Conservation (phyloP, 2,329 filamentous ascomycete genomes). For the Pseudopyricularia javanii region DNA sequence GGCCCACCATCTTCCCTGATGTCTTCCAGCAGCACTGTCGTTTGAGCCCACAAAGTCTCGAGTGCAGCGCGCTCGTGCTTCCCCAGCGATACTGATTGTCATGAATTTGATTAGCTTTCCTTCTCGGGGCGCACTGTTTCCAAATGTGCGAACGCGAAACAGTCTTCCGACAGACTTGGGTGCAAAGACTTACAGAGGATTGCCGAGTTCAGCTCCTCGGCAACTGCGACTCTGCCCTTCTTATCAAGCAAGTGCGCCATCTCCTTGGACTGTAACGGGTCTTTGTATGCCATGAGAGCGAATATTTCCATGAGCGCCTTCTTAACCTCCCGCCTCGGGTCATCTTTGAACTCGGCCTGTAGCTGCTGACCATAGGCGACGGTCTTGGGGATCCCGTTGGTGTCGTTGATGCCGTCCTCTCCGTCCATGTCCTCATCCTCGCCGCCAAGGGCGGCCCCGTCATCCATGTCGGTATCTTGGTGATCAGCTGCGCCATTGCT, state of each 20-base stretch:
- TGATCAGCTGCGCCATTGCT: slow-evolving; percentile 15
- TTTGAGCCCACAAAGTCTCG: slow-evolving; percentile 77
- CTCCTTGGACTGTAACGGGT: slow-evolving; percentile 62
- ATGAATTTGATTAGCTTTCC: slow-evolving; percentile 6
- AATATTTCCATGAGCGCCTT: slow-evolving; percentile 75
- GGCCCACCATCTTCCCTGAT: slow-evolving; percentile 67
- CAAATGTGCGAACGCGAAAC: neutral
- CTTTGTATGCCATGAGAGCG: slow-evolving; percentile 73
- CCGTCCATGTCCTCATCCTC: slow-evolving; percentile 42
- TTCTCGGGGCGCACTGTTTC: neutral
- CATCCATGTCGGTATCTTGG: slow-evolving; percentile 45
- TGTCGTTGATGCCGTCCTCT: slow-evolving; percentile 24
- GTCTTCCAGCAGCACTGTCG: slow-evolving; percentile 72
- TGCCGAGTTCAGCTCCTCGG: slow-evolving; percentile 87
- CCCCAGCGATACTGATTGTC: slow-evolving; percentile 62
- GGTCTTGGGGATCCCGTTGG: slow-evolving; percentile 5
- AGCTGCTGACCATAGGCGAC: slow-evolving; percentile 71
- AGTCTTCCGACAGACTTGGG: neutral
- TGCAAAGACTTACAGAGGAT: slow-evolving; percentile 59
- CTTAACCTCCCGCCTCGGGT: slow-evolving; percentile 56
- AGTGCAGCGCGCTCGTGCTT: slow-evolving; percentile 80
- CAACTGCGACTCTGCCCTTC: slow-evolving; percentile 63
- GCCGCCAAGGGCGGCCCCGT: slow-evolving; percentile 3
- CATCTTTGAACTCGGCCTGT: slow-evolving; percentile 62
- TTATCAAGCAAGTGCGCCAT: slow-evolving; percentile 69